A percentile compares a stretch with the other conserved stretches of the same genome.
Conservation (phyloP, 1,284 basidiomycete genomes). For the Cerioporus squamosus region DNA sequence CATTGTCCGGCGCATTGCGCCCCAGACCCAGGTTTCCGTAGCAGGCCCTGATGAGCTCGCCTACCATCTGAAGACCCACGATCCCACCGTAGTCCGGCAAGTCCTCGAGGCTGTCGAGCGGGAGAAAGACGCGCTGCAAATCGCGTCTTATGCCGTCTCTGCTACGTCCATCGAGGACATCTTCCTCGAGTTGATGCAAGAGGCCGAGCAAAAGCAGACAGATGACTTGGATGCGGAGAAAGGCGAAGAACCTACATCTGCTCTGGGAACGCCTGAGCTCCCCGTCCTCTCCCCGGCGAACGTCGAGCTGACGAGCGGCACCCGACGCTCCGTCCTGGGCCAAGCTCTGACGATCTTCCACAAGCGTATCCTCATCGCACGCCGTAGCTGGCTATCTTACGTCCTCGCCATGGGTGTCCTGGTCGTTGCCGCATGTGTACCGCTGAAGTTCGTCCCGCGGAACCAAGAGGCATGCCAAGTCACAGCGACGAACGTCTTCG, state of each 20-base stretch:
- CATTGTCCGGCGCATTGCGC: constrained; percentile 49
- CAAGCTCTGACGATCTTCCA: constrained; percentile 75
- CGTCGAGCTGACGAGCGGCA: constrained; percentile 50
- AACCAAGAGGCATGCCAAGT: constrained; percentile 47
- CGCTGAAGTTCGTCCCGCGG: constrained; percentile 64
- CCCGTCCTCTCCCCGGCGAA: neutral
- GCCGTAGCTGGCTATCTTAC: constrained; percentile 66
- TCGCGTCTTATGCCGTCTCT: constrained; percentile 62
- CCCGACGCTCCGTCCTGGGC: constrained; percentile 50
- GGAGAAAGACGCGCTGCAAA: constrained; percentile 38
- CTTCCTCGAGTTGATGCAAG: constrained; percentile 73
- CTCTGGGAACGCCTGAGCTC: neutral
- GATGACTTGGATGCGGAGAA: neutral
- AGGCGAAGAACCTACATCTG: neutral
- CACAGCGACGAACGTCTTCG: constrained; percentile 37
- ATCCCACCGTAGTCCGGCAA: constrained; percentile 53
- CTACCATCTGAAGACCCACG: constrained; percentile 64
- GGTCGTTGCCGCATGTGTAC: constrained; percentile 65
- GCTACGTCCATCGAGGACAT: constrained; percentile 82
- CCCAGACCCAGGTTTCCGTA: constrained; percentile 45
- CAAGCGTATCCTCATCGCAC: constrained; percentile 68
- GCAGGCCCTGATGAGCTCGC: constrained; percentile 44
- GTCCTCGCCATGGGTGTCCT: constrained; percentile 65
- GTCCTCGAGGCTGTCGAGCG: constrained; percentile 62
- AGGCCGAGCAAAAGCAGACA: constrained; percentile 34